Evolutionary conservation across 306 rosid genomes (phyloP).

Genomic region (Astragalus glycyphyllos): DNA sequence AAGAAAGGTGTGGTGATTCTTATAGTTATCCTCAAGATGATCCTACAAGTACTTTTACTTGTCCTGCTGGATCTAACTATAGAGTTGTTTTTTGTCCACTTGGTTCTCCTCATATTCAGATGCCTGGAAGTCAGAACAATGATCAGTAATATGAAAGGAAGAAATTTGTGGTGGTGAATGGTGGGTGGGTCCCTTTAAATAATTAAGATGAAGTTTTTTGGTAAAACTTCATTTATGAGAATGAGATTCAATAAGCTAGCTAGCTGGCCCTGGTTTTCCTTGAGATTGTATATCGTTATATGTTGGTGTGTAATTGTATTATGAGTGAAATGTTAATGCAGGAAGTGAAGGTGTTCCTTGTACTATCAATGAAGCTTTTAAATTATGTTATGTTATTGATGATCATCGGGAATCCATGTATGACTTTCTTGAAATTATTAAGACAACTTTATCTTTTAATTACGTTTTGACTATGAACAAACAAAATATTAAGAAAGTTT

Average conservation of each 20-base stretch:
- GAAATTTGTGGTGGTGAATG: neutral
- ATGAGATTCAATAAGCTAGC: neutral
- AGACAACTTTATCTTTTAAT: too few species aligned
- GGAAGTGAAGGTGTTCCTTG: neutral
- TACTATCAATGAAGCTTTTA: neutral
- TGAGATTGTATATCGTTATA: neutral
- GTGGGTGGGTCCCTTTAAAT: neutral
- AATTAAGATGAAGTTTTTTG: constrained; percentile 23
- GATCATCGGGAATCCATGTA: neutral
- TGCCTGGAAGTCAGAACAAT: constrained; percentile 11
- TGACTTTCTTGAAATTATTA: too few species aligned
- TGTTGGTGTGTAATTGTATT: neutral
- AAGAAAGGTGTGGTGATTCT: constrained; percentile 49
- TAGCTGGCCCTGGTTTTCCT: neutral
- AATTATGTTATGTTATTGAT: constrained; percentile 3
- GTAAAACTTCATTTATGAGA: constrained; percentile 8
- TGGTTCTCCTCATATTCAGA: constrained; percentile 36
- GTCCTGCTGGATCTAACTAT: constrained; percentile 58
- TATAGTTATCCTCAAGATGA: constrained; percentile 63
- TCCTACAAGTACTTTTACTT: constrained; percentile 51
- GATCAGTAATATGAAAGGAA: constrained; percentile 9
- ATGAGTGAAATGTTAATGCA: neutral
- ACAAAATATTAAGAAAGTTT: too few species aligned
- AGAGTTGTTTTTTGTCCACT: constrained; percentile 53
- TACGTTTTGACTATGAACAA: too few species aligned